phyloP scores from a whole-genome alignment of 768 basidiomycete species.

The Xerocomellus intermedius region DNA sequence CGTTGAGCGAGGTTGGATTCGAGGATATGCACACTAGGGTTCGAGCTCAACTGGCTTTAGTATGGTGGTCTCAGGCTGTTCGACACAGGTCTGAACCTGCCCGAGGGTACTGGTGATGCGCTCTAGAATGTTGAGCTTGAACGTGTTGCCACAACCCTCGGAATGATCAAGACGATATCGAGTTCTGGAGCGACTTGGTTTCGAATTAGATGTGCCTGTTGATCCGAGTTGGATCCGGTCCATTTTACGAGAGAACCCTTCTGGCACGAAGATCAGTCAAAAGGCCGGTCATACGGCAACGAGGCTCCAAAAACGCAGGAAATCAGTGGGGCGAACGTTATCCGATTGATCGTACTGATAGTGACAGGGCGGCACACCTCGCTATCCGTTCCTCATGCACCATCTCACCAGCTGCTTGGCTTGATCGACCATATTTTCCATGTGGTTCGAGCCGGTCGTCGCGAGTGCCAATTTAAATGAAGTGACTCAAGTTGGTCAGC shows the following conservation, averaged over 20 bases:
- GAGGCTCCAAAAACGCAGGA: neutral
- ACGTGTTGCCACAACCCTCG: neutral
- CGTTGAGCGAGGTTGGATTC: neutral
- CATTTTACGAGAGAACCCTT: neutral
- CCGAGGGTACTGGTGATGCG: neutral
- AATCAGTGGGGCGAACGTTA: neutral
- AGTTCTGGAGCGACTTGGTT: neutral
- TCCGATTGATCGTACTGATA: constrained; percentile 2
- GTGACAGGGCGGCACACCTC: neutral
- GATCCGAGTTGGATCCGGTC: neutral
- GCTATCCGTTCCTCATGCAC: too few relatives aligned
- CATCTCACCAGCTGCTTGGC: too few relatives aligned
- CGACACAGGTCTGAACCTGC: neutral
- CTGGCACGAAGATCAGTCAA: neutral
- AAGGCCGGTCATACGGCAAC: neutral
- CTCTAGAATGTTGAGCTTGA: neutral
- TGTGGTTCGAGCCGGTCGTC: too few relatives aligned
- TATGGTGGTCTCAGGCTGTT: neutral
- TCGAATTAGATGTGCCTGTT: neutral
- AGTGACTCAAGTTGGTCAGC: too few relatives aligned
- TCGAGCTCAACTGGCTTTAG: neutral
- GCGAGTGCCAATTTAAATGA: too few relatives aligned
- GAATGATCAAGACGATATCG: constrained; percentile 1
- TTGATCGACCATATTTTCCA: too few relatives aligned
- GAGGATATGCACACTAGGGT: neutral